These are phyloP conservation scores for Tremellales sp. DNA, from an alignment of 1,284 basidiomycete species.

Conservation along the genomic window DNA sequence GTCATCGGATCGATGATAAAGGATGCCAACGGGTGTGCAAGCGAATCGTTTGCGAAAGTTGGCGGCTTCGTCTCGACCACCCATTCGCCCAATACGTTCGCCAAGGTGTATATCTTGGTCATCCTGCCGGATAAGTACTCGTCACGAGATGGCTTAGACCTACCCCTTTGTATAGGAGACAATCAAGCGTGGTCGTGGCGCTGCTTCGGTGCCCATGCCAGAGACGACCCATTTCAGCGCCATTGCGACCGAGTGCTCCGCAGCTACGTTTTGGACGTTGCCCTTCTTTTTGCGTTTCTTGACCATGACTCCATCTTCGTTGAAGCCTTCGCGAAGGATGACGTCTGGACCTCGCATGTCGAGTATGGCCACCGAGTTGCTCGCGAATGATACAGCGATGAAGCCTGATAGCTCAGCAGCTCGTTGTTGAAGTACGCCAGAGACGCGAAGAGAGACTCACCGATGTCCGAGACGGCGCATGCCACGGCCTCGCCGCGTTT, in stretches of 20 bases:
- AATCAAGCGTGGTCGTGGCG: constrained; percentile 59
- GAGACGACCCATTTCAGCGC: constrained; percentile 66
- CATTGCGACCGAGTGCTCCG: constrained; percentile 49
- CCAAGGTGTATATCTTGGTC: constrained; percentile 58
- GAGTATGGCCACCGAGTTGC: constrained; percentile 60
- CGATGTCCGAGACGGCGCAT: constrained; percentile 64
- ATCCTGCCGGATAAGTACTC: constrained; percentile 20
- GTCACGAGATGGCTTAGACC: constrained; percentile 14
- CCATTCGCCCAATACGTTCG: constrained; percentile 54
- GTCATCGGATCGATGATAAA: constrained; percentile 63
- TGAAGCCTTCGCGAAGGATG: constrained; percentile 53
- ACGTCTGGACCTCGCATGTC: constrained; percentile 69
- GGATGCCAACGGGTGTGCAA: constrained; percentile 55
- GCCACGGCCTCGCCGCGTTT: constrained; percentile 55
- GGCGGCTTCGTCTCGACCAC: constrained; percentile 53
- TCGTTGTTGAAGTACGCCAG: neutral
- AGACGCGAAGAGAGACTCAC: constrained; percentile 48
- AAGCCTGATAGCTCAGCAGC: constrained; percentile 56
- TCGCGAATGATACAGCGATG: constrained; percentile 62
- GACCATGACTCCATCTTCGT: constrained; percentile 38
- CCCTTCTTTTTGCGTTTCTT: constrained; percentile 48
- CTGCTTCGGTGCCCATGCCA: constrained; percentile 57
- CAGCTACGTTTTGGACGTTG: constrained; percentile 40
- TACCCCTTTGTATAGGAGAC: constrained; percentile 60
- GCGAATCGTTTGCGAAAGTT: constrained; percentile 48